phyloP scores from a whole-genome alignment of 805 yeast species.

The Cyberlindnera veronae region DNA sequence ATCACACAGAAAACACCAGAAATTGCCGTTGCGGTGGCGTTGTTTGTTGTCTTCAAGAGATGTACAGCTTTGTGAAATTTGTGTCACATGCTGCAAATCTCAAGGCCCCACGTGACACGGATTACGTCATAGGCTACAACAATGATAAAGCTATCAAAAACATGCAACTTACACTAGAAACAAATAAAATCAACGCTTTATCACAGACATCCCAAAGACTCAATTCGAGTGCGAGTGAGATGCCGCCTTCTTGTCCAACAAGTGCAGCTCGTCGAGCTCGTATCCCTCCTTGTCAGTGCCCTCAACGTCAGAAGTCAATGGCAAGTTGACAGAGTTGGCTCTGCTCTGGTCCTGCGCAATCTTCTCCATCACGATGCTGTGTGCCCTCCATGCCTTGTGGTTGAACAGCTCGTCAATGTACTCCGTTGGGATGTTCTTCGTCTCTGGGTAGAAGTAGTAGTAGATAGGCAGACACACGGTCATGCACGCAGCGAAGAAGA shows the following conservation, averaged over 20 bases:
- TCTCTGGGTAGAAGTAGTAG: conserved; percentile 19
- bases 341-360: conserved; percentile 14
- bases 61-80: too few species aligned
- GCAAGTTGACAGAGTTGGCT: conserved; percentile 12
- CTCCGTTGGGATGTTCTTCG: conserved; percentile 20
- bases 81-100: too few species aligned
- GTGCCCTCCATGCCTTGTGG: conserved; percentile 18
- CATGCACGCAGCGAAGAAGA: conserved; percentile 29
- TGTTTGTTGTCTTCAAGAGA: too few species aligned
- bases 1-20: too few species aligned
- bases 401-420: conserved; percentile 18
- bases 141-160: too few species aligned
- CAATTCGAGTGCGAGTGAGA: too few species aligned
- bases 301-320: background rate
- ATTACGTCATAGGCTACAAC: too few species aligned
- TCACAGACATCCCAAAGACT: too few species aligned
- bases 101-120: too few species aligned
- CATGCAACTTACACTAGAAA: too few species aligned
- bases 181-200: background rate
- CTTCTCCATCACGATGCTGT: conserved; percentile 15
- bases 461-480: conserved; percentile 11
- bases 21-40: too few species aligned
- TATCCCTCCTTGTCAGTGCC: background rate
- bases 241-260: conserved; percentile 1
- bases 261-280: conserved; percentile 4